phyloP scores from a whole-genome alignment of 306 rosid genomes.

The Betula pendula region DNA sequence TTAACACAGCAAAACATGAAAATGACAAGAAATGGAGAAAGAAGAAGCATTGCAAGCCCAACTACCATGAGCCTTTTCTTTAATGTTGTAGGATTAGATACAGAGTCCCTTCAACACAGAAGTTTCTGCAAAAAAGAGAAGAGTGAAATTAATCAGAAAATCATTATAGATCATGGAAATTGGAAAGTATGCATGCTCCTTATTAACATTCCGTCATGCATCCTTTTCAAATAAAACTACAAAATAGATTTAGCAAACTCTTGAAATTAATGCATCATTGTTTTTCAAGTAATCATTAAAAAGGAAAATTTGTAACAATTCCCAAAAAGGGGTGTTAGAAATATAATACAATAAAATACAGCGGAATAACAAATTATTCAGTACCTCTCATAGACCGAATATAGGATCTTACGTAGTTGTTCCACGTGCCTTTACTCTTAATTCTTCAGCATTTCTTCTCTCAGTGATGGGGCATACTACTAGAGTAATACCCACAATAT shows the following conservation, averaged over 20 bases:
- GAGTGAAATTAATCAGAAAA: conserved; percentile 27
- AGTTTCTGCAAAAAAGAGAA: conserved; percentile 59
- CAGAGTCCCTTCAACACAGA: conserved; percentile 67
- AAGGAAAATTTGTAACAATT: no score
- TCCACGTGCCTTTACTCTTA: no score
- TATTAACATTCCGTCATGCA: conserved; percentile 1
- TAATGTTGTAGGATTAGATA: conserved; percentile 73
- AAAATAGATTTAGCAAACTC: neutral
- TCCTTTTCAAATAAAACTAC: neutral
- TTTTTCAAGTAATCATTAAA: neutral
- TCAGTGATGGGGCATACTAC: no score
- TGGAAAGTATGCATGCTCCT: conserved; percentile 6
- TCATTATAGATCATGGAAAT: conserved; percentile 31
- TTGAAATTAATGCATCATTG: neutral
- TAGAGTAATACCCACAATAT: no score
- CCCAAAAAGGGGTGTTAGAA: no score
- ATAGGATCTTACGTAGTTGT: no score
- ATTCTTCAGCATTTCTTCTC: no score
- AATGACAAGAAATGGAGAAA: conserved; percentile 93
- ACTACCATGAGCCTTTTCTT: conserved; percentile 85
- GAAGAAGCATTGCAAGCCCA: conserved; percentile 83
- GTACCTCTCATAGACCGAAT: no score
- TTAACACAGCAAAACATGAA: no score
- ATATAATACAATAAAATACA: no score
- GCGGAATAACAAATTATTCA: no score